These are phyloP conservation scores for Coriolopsis trogii DNA, from an alignment of 1,284 basidiomycete species.

Conservation along the genomic window DNA sequence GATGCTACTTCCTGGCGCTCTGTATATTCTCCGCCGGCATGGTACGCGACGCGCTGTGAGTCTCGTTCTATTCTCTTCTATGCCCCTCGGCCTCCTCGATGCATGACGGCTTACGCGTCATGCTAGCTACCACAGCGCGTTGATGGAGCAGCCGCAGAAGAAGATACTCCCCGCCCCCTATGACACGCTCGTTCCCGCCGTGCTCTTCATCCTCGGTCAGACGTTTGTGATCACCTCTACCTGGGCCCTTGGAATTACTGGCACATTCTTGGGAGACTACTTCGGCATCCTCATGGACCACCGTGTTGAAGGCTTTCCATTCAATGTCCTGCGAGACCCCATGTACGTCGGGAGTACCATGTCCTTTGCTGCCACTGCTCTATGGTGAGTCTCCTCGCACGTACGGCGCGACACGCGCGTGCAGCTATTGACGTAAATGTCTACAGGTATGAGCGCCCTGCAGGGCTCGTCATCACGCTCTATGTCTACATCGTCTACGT, in stretches of 20 bases:
- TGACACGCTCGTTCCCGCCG: constrained; percentile 63
- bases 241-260: constrained; percentile 91
- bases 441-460: constrained; percentile 79
- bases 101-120: background rate
- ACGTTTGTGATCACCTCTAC: constrained; percentile 87
- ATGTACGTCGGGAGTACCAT: constrained; percentile 95
- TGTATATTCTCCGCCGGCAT: constrained; percentile 89
- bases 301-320: constrained; percentile 88
- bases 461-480: constrained; percentile 73
- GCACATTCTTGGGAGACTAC: constrained; percentile 96
- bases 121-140: constrained; percentile 70
- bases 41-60: constrained; percentile 84
- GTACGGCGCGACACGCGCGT: background rate
- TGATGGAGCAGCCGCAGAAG: constrained; percentile 70
- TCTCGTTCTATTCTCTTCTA: constrained; percentile 22
- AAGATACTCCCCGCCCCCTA: constrained; percentile 61
- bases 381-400: constrained; percentile 60
- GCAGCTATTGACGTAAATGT: constrained; percentile 6
- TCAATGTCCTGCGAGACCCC: constrained; percentile 91
- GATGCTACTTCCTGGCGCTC: constrained; percentile 92
- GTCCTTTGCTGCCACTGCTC: constrained; percentile 80
- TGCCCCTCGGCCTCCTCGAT: background rate
- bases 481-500: constrained; percentile 85
- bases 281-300: constrained; percentile 98
- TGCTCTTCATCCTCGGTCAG: constrained; percentile 75